Evolutionary conservation across 2,329 filamentous ascomycete species (phyloP).

Genomic region (Xylaria sp.): DNA sequence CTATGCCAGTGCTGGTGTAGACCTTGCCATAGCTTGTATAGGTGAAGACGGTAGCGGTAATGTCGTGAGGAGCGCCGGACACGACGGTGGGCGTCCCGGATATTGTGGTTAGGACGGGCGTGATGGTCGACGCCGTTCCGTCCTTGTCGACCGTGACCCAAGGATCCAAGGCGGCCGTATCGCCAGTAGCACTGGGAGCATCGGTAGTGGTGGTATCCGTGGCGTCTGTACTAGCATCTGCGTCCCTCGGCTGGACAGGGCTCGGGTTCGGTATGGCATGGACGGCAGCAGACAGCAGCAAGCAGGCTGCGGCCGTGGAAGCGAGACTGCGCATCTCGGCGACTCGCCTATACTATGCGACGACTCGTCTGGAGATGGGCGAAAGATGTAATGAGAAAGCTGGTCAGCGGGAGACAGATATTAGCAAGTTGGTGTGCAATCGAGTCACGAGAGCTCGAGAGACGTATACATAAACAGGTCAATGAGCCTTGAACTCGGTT

Average conservation of each 20-base stretch:
- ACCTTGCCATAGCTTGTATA: conserved; percentile 48
- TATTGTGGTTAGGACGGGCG: conserved; percentile 60
- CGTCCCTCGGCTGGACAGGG: conserved; percentile 33
- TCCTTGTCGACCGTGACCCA: conserved; percentile 65
- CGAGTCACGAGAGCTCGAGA: not conserved
- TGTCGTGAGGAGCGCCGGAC: conserved; percentile 56
- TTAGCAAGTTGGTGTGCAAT: not conserved
- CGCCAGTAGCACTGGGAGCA: conserved; percentile 16
- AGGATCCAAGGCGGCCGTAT: conserved; percentile 55
- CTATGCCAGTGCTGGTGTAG: conserved; percentile 55
- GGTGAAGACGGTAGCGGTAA: conserved; percentile 54
- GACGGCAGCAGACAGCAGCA: conserved; percentile 44
- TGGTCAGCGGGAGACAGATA: not conserved
- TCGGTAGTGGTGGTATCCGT: not conserved
- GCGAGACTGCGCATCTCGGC: conserved; percentile 37
- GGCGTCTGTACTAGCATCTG: conserved; percentile 2
- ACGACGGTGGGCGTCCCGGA: conserved; percentile 58
- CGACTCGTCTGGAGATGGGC: not conserved
- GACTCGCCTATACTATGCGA: conserved; percentile 16
- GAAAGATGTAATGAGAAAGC: not conserved
- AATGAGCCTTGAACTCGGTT: not conserved
- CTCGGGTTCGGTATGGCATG: conserved; percentile 44
- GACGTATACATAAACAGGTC: not conserved
- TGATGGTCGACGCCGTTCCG: conserved; percentile 61
- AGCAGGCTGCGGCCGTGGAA: conserved; percentile 39